phyloP scores from a whole-genome alignment of 2,329 filamentous ascomycete species.

The Pseudomassariella vexata region DNA sequence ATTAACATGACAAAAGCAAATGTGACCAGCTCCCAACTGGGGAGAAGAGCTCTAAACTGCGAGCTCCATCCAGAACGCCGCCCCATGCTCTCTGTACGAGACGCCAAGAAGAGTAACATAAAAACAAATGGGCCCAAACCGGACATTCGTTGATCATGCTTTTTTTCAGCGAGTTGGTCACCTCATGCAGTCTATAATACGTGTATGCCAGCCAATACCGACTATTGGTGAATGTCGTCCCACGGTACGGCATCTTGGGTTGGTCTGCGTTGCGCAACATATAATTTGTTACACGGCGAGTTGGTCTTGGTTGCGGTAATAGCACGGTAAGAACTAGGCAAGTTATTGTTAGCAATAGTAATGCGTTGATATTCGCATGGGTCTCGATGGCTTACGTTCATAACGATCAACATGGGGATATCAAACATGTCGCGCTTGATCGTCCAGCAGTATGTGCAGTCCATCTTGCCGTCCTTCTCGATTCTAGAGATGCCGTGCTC shows the following conservation, averaged over 20 bases:
- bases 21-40: constrained; percentile 21
- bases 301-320: constrained; percentile 53
- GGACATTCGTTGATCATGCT: no score
- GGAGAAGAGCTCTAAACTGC: constrained; percentile 19
- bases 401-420: constrained; percentile 96
- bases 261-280: no score
- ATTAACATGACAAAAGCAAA: constrained; percentile 5
- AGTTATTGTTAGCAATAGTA: neutral
- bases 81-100: no score
- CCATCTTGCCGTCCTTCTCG: constrained; percentile 83
- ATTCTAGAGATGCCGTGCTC: constrained; percentile 77
- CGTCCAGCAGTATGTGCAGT: constrained; percentile 95
- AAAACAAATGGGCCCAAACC: no score
- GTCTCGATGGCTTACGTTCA: constrained; percentile 73
- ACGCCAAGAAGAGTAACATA: no score
- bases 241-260: no score
- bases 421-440: constrained; percentile 97
- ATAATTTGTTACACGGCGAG: constrained; percentile 43
- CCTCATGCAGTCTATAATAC: no score
- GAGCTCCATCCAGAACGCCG: constrained; percentile 25
- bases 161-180: no score
- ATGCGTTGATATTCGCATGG: neutral
- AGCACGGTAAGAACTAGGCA: constrained; percentile 52
- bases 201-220: constrained; percentile 9
- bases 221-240: constrained; percentile 2